These are phyloP conservation scores for Hypoxylon sp. DNA, from an alignment of 2,329 filamentous ascomycete species.

Conservation along the genomic window DNA sequence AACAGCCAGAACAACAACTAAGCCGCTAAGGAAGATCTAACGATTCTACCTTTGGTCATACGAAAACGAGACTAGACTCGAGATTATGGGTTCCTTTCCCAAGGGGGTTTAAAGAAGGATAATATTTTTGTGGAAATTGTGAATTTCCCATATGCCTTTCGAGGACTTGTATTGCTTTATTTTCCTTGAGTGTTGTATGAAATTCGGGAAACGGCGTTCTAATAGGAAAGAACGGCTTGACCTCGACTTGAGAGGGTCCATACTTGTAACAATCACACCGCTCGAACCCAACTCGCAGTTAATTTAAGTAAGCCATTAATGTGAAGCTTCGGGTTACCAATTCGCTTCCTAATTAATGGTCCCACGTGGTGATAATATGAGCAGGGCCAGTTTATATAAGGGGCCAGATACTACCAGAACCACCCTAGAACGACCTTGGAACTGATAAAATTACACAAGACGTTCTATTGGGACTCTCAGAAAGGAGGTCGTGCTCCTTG, in stretches of 20 bases:
- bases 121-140: conserved; percentile 3
- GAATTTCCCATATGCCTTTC: conserved; percentile 2
- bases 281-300: background rate
- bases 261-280: conserved; percentile 2
- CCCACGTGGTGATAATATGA: conserved; percentile 1
- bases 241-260: conserved; percentile 1
- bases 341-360: background rate
- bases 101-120: background rate
- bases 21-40: background rate
- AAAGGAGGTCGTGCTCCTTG: background rate
- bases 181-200: conserved; percentile 31
- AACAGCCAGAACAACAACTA: conserved; percentile 98
- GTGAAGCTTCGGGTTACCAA: background rate
- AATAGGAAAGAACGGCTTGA: conserved; percentile 13
- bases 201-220: conserved; percentile 26
- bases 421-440: background rate
- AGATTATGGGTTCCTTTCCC: background rate
- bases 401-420: background rate
- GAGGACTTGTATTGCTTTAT: conserved; percentile 10
- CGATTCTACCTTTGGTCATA: background rate
- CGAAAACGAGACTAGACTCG: conserved; percentile 1
- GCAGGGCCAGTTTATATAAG: background rate
- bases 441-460: background rate
- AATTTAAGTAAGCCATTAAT: background rate
- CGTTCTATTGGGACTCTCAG: background rate